These are phyloP conservation scores for Neurospora cerealis DNA, from an alignment of 495 filamentous ascomycete species.

Conservation along the genomic window DNA sequence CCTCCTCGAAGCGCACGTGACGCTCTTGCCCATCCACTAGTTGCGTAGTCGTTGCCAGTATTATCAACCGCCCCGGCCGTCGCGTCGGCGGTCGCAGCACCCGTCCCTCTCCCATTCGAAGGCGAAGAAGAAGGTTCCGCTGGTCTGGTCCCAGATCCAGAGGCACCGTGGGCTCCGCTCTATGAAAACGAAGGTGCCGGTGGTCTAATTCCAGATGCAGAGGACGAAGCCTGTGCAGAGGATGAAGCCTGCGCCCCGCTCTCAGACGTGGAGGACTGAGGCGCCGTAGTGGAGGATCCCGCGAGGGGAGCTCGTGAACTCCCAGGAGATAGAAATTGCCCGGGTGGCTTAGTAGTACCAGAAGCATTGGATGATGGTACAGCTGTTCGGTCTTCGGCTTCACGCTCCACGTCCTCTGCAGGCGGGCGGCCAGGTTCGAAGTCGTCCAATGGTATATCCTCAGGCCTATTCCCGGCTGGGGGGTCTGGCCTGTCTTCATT, in stretches of 20 bases:
- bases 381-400: neutral
- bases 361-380: neutral
- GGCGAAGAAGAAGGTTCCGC: neutral
- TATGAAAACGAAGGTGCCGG: neutral
- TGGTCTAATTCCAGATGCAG: neutral
- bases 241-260: neutral
- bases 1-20: neutral
- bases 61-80: neutral
- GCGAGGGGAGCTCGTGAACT: neutral
- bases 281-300: neutral
- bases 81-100: neutral
- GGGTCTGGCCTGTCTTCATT: neutral
- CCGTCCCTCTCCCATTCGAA: neutral
- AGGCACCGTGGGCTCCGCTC: no score
- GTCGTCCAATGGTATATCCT: neutral
- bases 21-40: neutral
- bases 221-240: neutral
- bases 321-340: neutral
- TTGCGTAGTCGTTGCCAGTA: neutral
- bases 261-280: neutral
- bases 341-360: neutral
- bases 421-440: neutral
- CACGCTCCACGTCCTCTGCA: neutral
- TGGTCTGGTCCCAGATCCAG: neutral
- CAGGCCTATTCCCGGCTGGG: neutral